Conservation (phyloP, 306 rosid species). For the Cucumis sativus region DNA sequence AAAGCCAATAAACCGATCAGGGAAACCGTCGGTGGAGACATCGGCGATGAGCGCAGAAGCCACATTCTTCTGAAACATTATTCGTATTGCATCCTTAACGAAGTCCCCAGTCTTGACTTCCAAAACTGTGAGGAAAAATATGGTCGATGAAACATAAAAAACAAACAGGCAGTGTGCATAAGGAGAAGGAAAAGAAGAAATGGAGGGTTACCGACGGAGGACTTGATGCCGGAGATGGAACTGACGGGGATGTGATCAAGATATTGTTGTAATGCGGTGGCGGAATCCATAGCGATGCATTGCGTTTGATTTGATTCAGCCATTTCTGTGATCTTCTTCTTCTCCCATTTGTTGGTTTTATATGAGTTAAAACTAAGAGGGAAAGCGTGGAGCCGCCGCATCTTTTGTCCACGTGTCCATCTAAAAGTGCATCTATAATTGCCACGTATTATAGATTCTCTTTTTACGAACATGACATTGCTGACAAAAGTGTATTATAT, state of each 20-base stretch:
- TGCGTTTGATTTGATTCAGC: neutral
- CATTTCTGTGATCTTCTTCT: neutral
- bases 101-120: conserved; percentile 42
- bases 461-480: neutral
- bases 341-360: neutral
- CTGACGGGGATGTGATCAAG: conserved; percentile 38
- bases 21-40: conserved; percentile 8
- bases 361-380: neutral
- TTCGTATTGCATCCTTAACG: conserved; percentile 38
- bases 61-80: conserved; percentile 28
- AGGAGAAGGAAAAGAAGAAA: neutral
- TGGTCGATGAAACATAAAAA: neutral
- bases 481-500: too few species aligned
- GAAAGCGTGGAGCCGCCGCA: neutral
- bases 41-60: conserved; percentile 35
- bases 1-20: conserved; percentile 30
- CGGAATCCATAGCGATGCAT: conserved; percentile 18
- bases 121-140: conserved; percentile 12
- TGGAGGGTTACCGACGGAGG: conserved; percentile 21
- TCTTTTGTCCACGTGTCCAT: neutral
- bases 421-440: neutral
- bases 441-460: neutral
- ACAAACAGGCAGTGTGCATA: neutral
- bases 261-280: conserved; percentile 37
- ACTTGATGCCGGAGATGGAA: conserved; percentile 35